phyloP scores from a whole-genome alignment of 345 rosid genomes.

The Populus simonii region DNA sequence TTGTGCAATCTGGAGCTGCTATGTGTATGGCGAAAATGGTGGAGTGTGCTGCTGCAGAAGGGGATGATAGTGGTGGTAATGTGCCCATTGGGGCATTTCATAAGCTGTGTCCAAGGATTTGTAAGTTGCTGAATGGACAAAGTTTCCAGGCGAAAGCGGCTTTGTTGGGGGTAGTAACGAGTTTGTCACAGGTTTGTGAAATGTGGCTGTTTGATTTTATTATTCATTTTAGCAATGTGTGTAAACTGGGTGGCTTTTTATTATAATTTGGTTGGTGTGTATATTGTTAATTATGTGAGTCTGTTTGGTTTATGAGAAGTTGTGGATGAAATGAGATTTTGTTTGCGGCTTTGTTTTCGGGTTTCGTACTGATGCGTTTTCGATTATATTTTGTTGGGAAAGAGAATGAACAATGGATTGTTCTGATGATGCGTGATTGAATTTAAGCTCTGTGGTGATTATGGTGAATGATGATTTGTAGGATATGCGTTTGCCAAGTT shows the following conservation, averaged over 20 bases:
- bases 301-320: background rate
- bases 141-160: conserved; percentile 81
- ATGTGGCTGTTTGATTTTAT: conserved; percentile 11
- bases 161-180: conserved; percentile 73
- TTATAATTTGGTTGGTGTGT: background rate
- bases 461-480: conserved; percentile 6
- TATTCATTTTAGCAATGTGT: background rate
- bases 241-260: background rate
- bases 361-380: background rate
- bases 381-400: background rate
- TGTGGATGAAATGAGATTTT: background rate
- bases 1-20: conserved; percentile 87
- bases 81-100: conserved; percentile 64
- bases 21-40: conserved; percentile 89
- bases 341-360: background rate
- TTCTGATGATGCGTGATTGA: background rate
- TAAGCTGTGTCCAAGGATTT: conserved; percentile 84
- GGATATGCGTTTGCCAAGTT: background rate
- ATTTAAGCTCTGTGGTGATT: background rate
- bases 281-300: background rate
- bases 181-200: conserved; percentile 72
- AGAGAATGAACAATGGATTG: background rate
- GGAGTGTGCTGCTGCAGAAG: conserved; percentile 48
- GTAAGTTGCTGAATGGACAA: conserved; percentile 78
- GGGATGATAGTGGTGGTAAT: conserved; percentile 7